Evolutionary conservation across 2,329 filamentous ascomycete genomes (phyloP).

Genomic region (Blastomyces gilchristii): DNA sequence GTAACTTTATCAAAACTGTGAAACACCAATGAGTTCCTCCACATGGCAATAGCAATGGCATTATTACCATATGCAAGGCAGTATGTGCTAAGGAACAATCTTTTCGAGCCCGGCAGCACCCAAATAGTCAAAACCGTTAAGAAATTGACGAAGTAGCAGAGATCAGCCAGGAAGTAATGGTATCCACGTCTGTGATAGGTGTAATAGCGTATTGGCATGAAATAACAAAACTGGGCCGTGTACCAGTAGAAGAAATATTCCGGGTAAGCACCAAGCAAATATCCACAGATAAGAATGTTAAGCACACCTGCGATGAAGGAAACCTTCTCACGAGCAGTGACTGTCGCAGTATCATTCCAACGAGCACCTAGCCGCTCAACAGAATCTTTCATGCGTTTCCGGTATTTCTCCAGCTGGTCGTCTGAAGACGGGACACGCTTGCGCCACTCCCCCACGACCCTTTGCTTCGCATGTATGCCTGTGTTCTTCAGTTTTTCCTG

Average conservation of each 20-base stretch:
- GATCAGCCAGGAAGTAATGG: constrained; percentile 92
- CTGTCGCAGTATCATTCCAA: constrained; percentile 83
- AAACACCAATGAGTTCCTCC: constrained; percentile 96
- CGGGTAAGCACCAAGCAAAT: constrained; percentile 76
- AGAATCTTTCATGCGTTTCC: constrained; percentile 71
- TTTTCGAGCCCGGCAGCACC: constrained; percentile 81
- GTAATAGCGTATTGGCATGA: constrained; percentile 92
- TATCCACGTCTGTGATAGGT: constrained; percentile 86
- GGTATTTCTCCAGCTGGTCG: constrained; percentile 85
- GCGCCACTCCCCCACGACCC: constrained; percentile 87
- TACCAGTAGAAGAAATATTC: constrained; percentile 91
- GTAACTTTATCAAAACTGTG: constrained; percentile 98
- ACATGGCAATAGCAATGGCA: constrained; percentile 95
- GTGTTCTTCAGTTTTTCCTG: constrained; percentile 68
- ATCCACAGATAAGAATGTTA: constrained; percentile 95
- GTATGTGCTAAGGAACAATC: constrained; percentile 83
- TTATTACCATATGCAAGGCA: constrained; percentile 95
- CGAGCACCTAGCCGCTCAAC: constrained; percentile 77
- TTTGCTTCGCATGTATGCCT: constrained; percentile 69
- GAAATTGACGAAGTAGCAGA: constrained; percentile 97
- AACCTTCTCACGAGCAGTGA: constrained; percentile 84
- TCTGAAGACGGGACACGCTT: constrained; percentile 76
- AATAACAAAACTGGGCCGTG: constrained; percentile 74
- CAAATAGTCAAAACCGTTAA: constrained; percentile 73
- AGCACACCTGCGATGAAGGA: constrained; percentile 93